Conservation (phyloP, 2,329 filamentous ascomycete species). For the Pseudogymnoascus sp. region DNA sequence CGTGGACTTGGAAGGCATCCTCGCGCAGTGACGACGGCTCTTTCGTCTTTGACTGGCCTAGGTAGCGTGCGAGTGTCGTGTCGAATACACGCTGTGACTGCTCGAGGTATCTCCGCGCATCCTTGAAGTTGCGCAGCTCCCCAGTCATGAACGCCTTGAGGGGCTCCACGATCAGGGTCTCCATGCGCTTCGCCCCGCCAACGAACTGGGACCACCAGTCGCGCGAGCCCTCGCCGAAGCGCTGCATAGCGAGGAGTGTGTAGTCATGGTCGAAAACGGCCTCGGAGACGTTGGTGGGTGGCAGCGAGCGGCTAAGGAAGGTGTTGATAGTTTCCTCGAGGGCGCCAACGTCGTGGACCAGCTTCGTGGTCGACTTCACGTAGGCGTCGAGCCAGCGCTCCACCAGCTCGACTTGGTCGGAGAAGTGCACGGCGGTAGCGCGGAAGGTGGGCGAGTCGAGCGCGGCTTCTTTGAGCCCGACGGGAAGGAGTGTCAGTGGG, state of each 20-base stretch:
- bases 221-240: constrained; percentile 74
- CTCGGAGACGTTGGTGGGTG: constrained; percentile 66
- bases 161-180: constrained; percentile 70
- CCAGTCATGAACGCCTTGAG: constrained; percentile 68
- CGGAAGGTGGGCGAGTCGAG: constrained; percentile 96
- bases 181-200: constrained; percentile 66
- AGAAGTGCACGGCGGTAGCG: constrained; percentile 75
- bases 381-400: constrained; percentile 85
- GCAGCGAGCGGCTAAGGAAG: constrained; percentile 69
- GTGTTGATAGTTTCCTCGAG: constrained; percentile 73
- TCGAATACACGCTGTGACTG: constrained; percentile 79
- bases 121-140: constrained; percentile 81
- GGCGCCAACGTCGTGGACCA: constrained; percentile 57
- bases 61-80: constrained; percentile 69
- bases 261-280: constrained; percentile 92
- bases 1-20: constrained; percentile 92
- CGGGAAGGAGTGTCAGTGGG: constrained; percentile 43
- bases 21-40: constrained; percentile 85
- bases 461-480: constrained; percentile 85
- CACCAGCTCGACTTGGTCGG: constrained; percentile 82
- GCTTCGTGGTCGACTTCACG: constrained; percentile 51
- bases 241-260: constrained; percentile 75
- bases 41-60: constrained; percentile 82
- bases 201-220: constrained; percentile 81
- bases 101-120: constrained; percentile 68